phyloP scores from a whole-genome alignment of 345 rosid genomes.

The Eucalyptus regnans region DNA sequence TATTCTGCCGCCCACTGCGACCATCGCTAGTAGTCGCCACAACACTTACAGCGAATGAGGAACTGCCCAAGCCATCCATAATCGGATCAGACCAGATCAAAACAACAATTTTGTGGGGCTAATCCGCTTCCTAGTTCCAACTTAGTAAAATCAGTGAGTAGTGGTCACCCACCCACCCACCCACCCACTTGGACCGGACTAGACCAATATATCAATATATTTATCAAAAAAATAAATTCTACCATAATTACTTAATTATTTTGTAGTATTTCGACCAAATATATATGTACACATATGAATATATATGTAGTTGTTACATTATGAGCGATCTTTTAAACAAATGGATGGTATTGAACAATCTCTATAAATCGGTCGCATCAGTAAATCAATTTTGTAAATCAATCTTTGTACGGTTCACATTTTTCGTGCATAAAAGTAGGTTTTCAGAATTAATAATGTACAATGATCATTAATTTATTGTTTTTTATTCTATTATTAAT shows the following conservation, averaged over 20 bases:
- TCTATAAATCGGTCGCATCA: background rate
- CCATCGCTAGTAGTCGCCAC: background rate
- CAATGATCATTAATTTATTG: background rate
- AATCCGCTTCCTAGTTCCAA: accelerated
- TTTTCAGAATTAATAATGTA: background rate
- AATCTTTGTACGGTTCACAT: background rate
- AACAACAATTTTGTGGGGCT: no score
- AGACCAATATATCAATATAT: no score
- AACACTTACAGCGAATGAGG: background rate
- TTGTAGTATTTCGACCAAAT: no score
- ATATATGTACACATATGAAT: no score
- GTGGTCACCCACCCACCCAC: no score
- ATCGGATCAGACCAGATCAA: accelerated
- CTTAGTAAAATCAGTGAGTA: no score
- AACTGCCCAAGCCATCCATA: no score
- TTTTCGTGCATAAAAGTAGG: background rate
- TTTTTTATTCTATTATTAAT: background rate
- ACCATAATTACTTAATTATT: no score
- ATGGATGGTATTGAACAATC: background rate
- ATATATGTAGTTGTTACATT: background rate
- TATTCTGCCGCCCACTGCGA: background rate
- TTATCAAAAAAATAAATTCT: no score
- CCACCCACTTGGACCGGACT: no score
- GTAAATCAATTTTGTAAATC: background rate
- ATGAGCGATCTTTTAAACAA: background rate